Percentiles rank a stretch among this genome's conserved stretches.
phyloP scores from a whole-genome alignment of 495 filamentous ascomycete species.

The Tuber brumale region DNA sequence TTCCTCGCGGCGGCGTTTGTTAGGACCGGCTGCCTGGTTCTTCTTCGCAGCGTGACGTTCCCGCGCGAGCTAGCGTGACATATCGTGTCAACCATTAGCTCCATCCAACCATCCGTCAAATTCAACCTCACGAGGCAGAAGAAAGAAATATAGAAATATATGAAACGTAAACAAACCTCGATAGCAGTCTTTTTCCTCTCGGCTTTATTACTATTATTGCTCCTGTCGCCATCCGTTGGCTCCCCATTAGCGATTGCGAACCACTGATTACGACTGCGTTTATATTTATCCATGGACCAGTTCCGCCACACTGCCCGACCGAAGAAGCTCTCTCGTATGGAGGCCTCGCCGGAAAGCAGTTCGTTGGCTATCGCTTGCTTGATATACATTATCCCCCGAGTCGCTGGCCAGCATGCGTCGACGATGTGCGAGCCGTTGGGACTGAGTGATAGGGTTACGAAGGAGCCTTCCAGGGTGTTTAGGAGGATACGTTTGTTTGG shows the following conservation, averaged over 20 bases:
- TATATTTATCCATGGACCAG: slow-evolving; percentile 87
- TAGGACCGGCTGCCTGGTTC: slow-evolving; percentile 19
- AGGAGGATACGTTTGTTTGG: slow-evolving; percentile 52
- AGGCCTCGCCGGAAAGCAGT: slow-evolving; percentile 54
- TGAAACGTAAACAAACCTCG: slow-evolving; percentile 25
- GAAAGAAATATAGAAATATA: background rate
- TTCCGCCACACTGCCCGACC: slow-evolving; percentile 83
- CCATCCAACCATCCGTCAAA: background rate
- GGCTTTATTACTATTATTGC: background rate
- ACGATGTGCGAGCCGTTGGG: slow-evolving; percentile 70
- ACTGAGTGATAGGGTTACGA: slow-evolving; percentile 61
- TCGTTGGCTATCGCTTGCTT: slow-evolving; percentile 63
- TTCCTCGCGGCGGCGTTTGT: slow-evolving; percentile 11
- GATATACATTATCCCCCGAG: slow-evolving; percentile 51
- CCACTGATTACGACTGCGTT: slow-evolving; percentile 42
- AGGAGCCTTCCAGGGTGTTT: slow-evolving; percentile 53
- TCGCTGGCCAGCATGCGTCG: slow-evolving; percentile 65
- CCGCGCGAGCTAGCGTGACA: slow-evolving; percentile 32
- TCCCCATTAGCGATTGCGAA: slow-evolving; percentile 35
- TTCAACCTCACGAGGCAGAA: background rate
- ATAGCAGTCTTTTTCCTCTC: slow-evolving; percentile 38
- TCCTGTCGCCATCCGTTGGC: slow-evolving; percentile 8
- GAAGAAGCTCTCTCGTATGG: slow-evolving; percentile 63
- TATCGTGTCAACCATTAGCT: slow-evolving; percentile 16
- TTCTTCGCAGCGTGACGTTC: slow-evolving; percentile 40